A percentile compares a stretch with the other conserved stretches of the same genome.
These are phyloP conservation scores for Musa schizocarpa DNA, from an alignment of 176 grass and related monocot genomes.

Conservation along the genomic window DNA sequence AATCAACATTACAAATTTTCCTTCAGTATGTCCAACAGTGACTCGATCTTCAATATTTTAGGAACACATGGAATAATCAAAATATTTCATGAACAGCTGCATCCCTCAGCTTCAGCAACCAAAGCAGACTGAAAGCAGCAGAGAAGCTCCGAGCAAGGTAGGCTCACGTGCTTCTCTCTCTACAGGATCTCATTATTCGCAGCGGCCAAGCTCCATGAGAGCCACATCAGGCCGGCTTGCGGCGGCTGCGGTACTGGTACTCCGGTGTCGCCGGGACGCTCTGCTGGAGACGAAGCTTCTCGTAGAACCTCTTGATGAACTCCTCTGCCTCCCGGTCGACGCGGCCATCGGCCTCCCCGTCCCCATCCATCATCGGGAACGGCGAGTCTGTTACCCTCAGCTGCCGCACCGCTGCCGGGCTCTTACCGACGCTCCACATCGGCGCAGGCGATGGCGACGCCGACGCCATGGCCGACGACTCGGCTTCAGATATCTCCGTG, in stretches of 20 bases:
- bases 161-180: too few relatives aligned
- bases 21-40: too few relatives aligned
- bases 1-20: too few relatives aligned
- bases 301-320: constrained; percentile 77
- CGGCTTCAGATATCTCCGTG: constrained; percentile 16
- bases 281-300: constrained; percentile 59
- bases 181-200: too few relatives aligned
- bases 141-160: too few relatives aligned
- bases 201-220: too few relatives aligned
- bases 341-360: constrained; percentile 3
- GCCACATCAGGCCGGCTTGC: not conserved
- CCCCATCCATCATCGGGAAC: constrained; percentile 31
- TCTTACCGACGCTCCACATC: not conserved
- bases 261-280: constrained; percentile 12
- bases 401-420: constrained; percentile 12
- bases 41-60: too few relatives aligned
- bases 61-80: too few relatives aligned
- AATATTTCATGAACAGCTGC: too few relatives aligned
- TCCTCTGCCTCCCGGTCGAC: constrained; percentile 75
- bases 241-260: not conserved
- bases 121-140: too few relatives aligned
- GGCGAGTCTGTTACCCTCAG: constrained; percentile 67
- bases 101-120: too few relatives aligned
- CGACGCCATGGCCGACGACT: not conserved
- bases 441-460: not conserved